phyloP scores from a whole-genome alignment of 2,329 filamentous ascomycete species.

The Plectosphaerella sp. region DNA sequence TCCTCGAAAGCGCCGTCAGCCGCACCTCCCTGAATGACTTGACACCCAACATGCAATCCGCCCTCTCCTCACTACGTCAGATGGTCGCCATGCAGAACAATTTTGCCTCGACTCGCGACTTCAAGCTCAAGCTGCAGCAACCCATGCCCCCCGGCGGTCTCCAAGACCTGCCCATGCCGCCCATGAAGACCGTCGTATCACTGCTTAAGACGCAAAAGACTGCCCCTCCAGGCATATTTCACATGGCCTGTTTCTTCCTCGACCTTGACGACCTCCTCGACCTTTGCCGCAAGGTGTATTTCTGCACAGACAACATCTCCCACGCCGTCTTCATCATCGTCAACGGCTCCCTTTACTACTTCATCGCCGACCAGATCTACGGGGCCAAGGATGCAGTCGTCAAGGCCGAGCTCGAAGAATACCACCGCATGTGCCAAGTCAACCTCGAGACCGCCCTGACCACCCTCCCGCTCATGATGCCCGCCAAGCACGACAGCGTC shows the following conservation, averaged over 20 bases:
- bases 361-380: constrained; percentile 42
- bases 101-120: constrained; percentile 32
- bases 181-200: constrained; percentile 43
- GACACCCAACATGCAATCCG: constrained; percentile 47
- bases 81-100: constrained; percentile 47
- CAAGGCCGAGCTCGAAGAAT: constrained; percentile 29
- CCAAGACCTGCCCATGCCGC: constrained; percentile 50
- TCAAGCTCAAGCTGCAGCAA: constrained; percentile 41
- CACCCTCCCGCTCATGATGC: constrained; percentile 51
- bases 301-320: constrained; percentile 45
- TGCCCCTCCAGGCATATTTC: constrained; percentile 42
- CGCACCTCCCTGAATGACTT: constrained; percentile 39
- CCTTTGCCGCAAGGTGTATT: constrained; percentile 46
- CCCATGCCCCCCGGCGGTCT: constrained; percentile 40
- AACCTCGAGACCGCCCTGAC: constrained; percentile 47
- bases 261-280: constrained; percentile 45
- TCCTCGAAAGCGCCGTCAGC: constrained; percentile 48
- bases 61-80: constrained; percentile 45
- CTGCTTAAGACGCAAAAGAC: constrained; percentile 45
- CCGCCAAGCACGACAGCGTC: constrained; percentile 49
- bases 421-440: constrained; percentile 35
- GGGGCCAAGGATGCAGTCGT: constrained; percentile 24
- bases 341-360: constrained; percentile 43
- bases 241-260: constrained; percentile 44
- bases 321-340: constrained; percentile 47